Base-by-base conservation (phyloP, 371 early-diverging fungal species). In the Circinella minor region DNA sequence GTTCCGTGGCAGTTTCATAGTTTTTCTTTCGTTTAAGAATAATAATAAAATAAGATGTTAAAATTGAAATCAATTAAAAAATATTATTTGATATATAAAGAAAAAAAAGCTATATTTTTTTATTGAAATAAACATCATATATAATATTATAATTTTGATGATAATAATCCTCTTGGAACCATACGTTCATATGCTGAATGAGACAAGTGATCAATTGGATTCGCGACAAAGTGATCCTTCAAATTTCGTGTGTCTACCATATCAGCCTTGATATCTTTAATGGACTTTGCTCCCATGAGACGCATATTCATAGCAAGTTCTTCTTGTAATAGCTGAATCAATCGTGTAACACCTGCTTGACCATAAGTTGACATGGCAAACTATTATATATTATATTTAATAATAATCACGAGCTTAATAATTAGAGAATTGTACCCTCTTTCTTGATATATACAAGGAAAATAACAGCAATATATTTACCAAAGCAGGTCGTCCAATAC, bases 401-500 rank as follows among this genome's bases (percentile, higher is more conserved):
- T 77, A 36, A 1, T 27, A 1, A 27, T 27, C 27, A 27, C 27
- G 27, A 27, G 27, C 27, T 27, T 27, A 36, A 59, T 49, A 3
- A 61, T 3, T 61, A n/a, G n/a, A n/a, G n/a, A n/a, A n/a, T n/a
- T n/a, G n/a, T 27, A 27, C 27, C 2, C 27, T 27, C 27, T 27
- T 27, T 27, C 27, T 27, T 27, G 27, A 27, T 27, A 27, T 27
- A 27, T 27, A 27, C 27, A 10, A 20, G 14, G 9, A 37, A 60
- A 43, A 34, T 3, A n/a, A 11, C 63, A 17, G 14, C 1, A 6
- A 51, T 13, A 1, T 27, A 71, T 76, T 74, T 83, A 81, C 83
- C 76, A 95, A 63, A 87, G 84, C 68, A 77, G 99, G 99, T 39
- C 99, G 85, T 9, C 96, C 98, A 67, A 97, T 86, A 63, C 95